Evolutionary conservation across 2,329 filamentous ascomycete genomes (phyloP).

Genomic region (Aspergillus fischeri): DNA sequence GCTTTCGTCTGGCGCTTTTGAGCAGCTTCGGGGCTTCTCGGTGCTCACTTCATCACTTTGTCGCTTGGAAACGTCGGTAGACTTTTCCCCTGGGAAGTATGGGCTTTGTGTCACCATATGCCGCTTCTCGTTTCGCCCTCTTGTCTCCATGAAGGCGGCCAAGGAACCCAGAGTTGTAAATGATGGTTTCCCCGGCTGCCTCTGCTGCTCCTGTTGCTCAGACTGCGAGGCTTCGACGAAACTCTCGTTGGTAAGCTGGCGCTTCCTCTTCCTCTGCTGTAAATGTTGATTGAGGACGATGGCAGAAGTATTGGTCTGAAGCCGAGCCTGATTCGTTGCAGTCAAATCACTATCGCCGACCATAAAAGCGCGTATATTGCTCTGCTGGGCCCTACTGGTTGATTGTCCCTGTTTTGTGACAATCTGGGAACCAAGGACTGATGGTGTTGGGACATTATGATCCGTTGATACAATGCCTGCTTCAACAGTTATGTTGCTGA

Average conservation of each 20-base stretch:
- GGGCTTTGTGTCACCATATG: conserved; percentile 21
- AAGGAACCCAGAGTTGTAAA: conserved; percentile 42
- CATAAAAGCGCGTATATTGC: not conserved
- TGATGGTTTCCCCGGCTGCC: conserved; percentile 9
- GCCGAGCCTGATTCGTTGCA: too few relatives aligned
- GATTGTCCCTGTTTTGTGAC: not conserved
- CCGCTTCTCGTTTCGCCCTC: conserved; percentile 31
- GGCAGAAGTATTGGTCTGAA: not conserved
- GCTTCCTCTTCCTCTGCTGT: not conserved
- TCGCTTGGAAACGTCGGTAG: not conserved
- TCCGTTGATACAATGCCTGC: not conserved
- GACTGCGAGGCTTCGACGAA: not conserved
- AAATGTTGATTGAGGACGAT: not conserved
- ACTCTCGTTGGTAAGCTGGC: not conserved
- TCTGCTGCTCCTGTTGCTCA: not conserved
- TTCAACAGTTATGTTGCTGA: not conserved
- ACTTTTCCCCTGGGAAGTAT: conserved; percentile 18
- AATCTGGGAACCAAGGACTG: not conserved
- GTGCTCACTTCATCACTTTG: not conserved
- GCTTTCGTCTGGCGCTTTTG: not conserved
- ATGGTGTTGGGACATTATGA: not conserved
- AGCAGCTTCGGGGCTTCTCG: not conserved
- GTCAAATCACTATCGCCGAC: not conserved
- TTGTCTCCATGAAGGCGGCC: conserved; percentile 49
- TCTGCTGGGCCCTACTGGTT: not conserved